phyloP scores from a whole-genome alignment of 805 yeast species.

The Nakazawaea wyomingensis region DNA sequence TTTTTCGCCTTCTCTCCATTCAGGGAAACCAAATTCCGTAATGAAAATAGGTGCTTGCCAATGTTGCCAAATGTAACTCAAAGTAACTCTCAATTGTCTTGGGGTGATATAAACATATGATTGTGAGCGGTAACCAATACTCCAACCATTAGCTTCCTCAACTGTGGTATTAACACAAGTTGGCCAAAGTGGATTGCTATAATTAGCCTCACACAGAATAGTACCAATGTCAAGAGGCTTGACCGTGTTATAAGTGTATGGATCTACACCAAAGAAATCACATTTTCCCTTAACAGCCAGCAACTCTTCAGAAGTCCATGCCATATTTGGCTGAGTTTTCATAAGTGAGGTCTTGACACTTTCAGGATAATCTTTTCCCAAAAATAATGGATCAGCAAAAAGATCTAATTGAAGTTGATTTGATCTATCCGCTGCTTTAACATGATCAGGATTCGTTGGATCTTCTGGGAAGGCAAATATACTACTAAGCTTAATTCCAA shows the following conservation, averaged over 20 bases:
- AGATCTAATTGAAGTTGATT: slow-evolving; percentile 23
- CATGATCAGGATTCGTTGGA: slow-evolving; percentile 19
- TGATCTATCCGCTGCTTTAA: slow-evolving; percentile 23
- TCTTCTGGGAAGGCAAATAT: slow-evolving; percentile 26
- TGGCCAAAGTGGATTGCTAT: slow-evolving; percentile 22
- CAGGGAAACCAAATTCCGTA: slow-evolving; percentile 32
- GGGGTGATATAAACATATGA: slow-evolving; percentile 22
- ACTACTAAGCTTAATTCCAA: slow-evolving; percentile 24
- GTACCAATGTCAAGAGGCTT: slow-evolving; percentile 16
- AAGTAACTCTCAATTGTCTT: slow-evolving; percentile 22
- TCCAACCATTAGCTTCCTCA: slow-evolving; percentile 19
- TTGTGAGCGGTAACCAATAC: slow-evolving; percentile 21
- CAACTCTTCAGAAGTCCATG: slow-evolving; percentile 24
- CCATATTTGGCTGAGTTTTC: slow-evolving; percentile 14
- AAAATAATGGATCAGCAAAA: slow-evolving; percentile 27
- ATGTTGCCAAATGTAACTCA: slow-evolving; percentile 24
- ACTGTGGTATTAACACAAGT: slow-evolving; percentile 20
- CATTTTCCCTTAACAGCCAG: slow-evolving; percentile 20
- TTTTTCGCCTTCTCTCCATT: slow-evolving; percentile 26
- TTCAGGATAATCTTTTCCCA: slow-evolving; percentile 26
- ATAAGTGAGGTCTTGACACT: slow-evolving; percentile 20
- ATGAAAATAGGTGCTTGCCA: slow-evolving; percentile 24
- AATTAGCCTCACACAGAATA: slow-evolving; percentile 22
- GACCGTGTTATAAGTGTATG: slow-evolving; percentile 24
- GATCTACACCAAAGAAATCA: slow-evolving; percentile 31